phyloP scores from a whole-genome alignment of 306 rosid species.

The Quercus mongolica region DNA sequence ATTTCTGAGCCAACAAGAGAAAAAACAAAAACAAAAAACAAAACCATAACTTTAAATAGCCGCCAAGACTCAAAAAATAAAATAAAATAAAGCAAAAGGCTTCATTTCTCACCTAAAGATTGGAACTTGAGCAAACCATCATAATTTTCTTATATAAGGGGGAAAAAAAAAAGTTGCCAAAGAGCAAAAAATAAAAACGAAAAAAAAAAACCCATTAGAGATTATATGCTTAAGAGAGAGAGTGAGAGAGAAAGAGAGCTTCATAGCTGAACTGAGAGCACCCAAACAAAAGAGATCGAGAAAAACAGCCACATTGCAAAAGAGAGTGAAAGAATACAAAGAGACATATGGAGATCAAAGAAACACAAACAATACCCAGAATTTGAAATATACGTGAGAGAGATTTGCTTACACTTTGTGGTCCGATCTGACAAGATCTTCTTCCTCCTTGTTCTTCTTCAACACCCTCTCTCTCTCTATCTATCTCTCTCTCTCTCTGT shows the following conservation, averaged over 20 bases:
- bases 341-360: background rate
- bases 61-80: background rate
- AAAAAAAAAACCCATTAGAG: conserved; percentile 2
- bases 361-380: conserved; percentile 28
- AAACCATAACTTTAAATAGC: background rate
- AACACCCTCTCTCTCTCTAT: background rate
- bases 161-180: background rate
- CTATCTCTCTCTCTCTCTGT: background rate
- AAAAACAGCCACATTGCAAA: conserved; percentile 37
- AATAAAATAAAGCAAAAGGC: background rate
- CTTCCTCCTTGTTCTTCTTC: conserved; percentile 17
- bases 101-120: background rate
- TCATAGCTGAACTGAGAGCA: conserved; percentile 19
- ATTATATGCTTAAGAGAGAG: conserved; percentile 9
- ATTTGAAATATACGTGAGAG: conserved; percentile 23
- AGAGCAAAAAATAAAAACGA: background rate
- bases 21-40: background rate
- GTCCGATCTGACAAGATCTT: conserved; percentile 71
- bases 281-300: conserved; percentile 25
- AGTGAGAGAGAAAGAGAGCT: conserved; percentile 7
- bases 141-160: background rate
- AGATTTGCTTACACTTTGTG: conserved; percentile 29
- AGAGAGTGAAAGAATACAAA: background rate
- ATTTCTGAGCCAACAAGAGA: background rate
- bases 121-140: background rate